A percentile compares a stretch with the other conserved stretches of the same genome.
Evolutionary conservation across 73 alveolate genomes (phyloP).

Genomic region (Durusdinium trenchii): DNA sequence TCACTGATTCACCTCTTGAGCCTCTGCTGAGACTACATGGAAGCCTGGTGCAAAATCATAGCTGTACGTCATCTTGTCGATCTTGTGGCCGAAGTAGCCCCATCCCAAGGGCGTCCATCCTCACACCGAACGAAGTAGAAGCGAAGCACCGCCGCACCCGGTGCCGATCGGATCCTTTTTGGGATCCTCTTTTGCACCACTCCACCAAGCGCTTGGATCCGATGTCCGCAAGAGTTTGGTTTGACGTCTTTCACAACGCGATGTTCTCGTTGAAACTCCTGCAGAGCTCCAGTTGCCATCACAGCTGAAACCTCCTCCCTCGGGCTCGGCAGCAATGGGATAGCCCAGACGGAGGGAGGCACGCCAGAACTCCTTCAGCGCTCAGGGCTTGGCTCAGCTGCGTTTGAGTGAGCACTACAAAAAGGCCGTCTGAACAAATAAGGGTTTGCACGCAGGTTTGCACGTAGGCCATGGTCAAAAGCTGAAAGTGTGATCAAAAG

Average conservation of each 20-base stretch:
- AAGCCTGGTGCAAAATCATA: slow-evolving; percentile 70
- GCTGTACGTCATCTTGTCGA: slow-evolving; percentile 30
- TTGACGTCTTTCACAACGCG: background rate
- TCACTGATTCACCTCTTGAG: background rate
- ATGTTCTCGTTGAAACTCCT: background rate
- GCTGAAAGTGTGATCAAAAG: no score
- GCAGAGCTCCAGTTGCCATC: slow-evolving; percentile 36
- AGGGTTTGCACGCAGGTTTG: no score
- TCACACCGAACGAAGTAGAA: background rate
- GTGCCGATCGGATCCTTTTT: background rate
- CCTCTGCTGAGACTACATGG: background rate
- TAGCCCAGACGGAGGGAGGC: background rate
- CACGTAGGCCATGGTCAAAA: no score
- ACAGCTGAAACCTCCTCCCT: slow-evolving; percentile 63
- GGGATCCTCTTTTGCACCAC: no score
- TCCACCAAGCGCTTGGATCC: no score
- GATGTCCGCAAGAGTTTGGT: no score
- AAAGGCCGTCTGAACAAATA: background rate
- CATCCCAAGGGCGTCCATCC: slow-evolving; percentile 92
- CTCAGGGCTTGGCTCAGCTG: background rate
- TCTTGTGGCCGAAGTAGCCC: slow-evolving; percentile 82
- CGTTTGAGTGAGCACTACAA: background rate
- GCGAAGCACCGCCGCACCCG: background rate
- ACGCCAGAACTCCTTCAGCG: slow-evolving; percentile 34
- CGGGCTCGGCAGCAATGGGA: slow-evolving; percentile 67